Evolutionary conservation across 1,284 basidiomycete species (phyloP).

Genomic region (Sporisorium sorghi): DNA sequence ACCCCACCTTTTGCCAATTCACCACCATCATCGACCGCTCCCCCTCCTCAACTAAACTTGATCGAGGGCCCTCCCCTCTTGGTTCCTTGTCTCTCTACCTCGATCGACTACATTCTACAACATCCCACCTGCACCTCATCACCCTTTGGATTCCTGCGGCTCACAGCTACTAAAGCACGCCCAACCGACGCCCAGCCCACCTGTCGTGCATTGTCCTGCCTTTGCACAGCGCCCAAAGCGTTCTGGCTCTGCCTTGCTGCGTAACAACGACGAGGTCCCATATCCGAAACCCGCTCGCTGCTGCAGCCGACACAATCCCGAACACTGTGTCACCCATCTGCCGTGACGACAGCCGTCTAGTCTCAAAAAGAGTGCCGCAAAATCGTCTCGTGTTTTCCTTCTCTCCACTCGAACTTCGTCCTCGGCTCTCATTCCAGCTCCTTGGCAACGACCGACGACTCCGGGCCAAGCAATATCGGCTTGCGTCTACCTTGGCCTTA

Average conservation of each 20-base stretch:
- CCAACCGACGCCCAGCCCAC: neutral
- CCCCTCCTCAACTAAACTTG: neutral
- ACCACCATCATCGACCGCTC: neutral
- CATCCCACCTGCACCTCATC: slow-evolving; percentile 14
- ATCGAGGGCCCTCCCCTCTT: neutral
- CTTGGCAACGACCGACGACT: neutral
- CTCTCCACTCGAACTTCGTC: neutral
- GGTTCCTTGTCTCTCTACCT: neutral
- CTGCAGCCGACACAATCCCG: neutral
- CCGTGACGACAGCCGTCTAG: too few species aligned
- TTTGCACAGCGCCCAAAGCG: neutral
- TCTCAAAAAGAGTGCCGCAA: neutral
- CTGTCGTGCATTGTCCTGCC: neutral
- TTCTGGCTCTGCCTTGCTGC: neutral
- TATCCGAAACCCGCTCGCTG: slow-evolving; percentile 1
- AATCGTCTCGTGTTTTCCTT: neutral
- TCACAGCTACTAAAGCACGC: neutral
- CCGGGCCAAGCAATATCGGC: neutral
- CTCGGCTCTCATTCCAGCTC: too few species aligned
- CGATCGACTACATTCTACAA: neutral
- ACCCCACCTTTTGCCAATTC: neutral
- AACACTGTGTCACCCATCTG: neutral
- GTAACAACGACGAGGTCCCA: neutral
- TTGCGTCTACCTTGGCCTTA: neutral
- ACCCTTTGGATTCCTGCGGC: neutral